Percentiles rank a stretch among this genome's conserved stretches.
Conservation (phyloP, 2,329 filamentous ascomycete genomes). For the Pseudopithomyces maydicus region DNA sequence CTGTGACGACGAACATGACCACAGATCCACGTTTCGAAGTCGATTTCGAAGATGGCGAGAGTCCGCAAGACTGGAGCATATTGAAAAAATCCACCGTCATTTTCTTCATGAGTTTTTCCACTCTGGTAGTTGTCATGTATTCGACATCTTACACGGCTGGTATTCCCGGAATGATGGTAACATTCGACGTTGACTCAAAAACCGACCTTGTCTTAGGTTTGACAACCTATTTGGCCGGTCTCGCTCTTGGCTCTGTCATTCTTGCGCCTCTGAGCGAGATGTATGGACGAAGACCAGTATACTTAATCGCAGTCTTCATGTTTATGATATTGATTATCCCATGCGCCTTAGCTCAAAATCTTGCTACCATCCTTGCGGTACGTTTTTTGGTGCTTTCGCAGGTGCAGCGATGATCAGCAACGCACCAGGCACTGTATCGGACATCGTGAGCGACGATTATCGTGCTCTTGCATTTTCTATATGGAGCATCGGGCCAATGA, state of each 20-base stretch:
- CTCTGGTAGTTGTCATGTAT: constrained; percentile 59
- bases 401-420: constrained; percentile 84
- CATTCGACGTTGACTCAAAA: constrained; percentile 64
- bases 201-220: constrained; percentile 74
- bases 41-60: constrained; percentile 67
- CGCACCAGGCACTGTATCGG: constrained; percentile 79
- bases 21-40: constrained; percentile 70
- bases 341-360: constrained; percentile 69
- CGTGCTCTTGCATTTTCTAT: constrained; percentile 82
- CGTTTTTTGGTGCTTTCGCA: constrained; percentile 77
- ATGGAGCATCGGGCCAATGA: constrained; percentile 84
- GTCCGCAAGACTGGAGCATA: constrained; percentile 72
- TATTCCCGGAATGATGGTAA: constrained; percentile 69
- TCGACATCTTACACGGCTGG: constrained; percentile 80
- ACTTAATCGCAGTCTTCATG: constrained; percentile 65
- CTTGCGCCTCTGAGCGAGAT: constrained; percentile 76
- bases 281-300: constrained; percentile 70
- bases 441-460: constrained; percentile 80
- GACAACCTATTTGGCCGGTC: constrained; percentile 77
- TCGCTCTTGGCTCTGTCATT: constrained; percentile 73
- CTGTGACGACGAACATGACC: constrained; percentile 43
- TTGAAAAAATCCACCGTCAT: constrained; percentile 62
- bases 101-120: constrained; percentile 62
- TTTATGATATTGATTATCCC: constrained; percentile 75
- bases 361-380: constrained; percentile 70